phyloP scores from a whole-genome alignment of 139 green algal genomes.

The Pleodorina starrii region DNA sequence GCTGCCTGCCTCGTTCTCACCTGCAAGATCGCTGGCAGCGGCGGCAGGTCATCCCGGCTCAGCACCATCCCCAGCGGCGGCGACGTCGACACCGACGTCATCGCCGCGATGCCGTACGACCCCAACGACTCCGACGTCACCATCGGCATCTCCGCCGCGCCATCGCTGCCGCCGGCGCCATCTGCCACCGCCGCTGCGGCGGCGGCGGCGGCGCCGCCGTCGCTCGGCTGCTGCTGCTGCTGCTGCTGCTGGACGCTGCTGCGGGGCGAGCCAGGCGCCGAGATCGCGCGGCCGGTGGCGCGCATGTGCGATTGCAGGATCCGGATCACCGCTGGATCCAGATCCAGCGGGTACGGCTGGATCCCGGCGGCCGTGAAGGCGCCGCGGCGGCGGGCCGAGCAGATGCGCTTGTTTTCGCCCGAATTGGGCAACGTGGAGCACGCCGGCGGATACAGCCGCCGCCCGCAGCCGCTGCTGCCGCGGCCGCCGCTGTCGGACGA shows the following conservation, averaged over 20 bases:
- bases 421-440: neutral
- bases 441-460: neutral
- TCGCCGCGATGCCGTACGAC: neutral
- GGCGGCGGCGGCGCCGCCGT: neutral
- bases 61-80: neutral
- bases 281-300: neutral
- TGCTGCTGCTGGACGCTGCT: neutral
- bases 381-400: neutral
- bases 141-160: neutral
- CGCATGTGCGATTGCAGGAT: neutral
- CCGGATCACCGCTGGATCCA: constrained; percentile 9
- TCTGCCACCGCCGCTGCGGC: neutral
- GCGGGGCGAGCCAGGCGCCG: constrained; percentile 9
- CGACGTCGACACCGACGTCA: neutral
- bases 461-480: neutral
- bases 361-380: constrained; percentile 9
- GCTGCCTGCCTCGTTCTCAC: too few relatives aligned
- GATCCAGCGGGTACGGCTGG: constrained; percentile 25
- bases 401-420: neutral
- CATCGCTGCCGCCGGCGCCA: neutral
- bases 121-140: neutral
- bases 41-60: constrained; percentile 19
- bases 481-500: neutral
- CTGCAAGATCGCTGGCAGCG: constrained; percentile 35
- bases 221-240: neutral